phyloP scores from a whole-genome alignment of 2,329 filamentous ascomycete species.

The Metarhizium humberi region DNA sequence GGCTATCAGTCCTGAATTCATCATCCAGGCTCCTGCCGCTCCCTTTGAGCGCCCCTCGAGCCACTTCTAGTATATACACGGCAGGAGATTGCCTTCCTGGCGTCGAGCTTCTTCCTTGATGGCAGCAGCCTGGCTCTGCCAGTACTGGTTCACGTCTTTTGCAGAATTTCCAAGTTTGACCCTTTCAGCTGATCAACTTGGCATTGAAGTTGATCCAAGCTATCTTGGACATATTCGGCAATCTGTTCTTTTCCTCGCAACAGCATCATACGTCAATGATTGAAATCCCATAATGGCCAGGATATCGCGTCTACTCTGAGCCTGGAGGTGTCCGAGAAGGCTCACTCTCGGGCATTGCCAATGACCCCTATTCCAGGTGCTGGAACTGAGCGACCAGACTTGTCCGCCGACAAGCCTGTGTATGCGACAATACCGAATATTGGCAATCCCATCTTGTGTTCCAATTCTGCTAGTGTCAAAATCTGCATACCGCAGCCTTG shows the following conservation, averaged over 20 bases:
- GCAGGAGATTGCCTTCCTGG: conserved; percentile 80
- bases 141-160: not conserved
- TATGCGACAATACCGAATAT: conserved; percentile 85
- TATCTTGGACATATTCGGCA: not conserved
- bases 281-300: not conserved
- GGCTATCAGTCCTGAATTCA: conserved; percentile 83
- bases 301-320: not conserved
- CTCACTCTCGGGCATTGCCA: not conserved
- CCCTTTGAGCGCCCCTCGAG: conserved; percentile 93
- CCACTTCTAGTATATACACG: conserved; percentile 95
- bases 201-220: not conserved
- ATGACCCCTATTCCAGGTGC: not conserved
- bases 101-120: not conserved
- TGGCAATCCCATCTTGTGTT: conserved; percentile 89
- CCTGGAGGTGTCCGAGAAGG: not conserved
- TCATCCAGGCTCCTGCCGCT: conserved; percentile 90
- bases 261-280: not conserved
- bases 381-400: conserved; percentile 69
- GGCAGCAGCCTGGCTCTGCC: no score
- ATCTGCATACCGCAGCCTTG: conserved; percentile 92
- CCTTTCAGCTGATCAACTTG: not conserved
- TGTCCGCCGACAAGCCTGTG: conserved; percentile 86
- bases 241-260: not conserved
- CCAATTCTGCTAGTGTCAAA: conserved; percentile 87
- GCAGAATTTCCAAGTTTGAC: not conserved